Evolutionary conservation across 1,284 basidiomycete genomes (phyloP).

Genomic region (Entoloma clypeatum): DNA sequence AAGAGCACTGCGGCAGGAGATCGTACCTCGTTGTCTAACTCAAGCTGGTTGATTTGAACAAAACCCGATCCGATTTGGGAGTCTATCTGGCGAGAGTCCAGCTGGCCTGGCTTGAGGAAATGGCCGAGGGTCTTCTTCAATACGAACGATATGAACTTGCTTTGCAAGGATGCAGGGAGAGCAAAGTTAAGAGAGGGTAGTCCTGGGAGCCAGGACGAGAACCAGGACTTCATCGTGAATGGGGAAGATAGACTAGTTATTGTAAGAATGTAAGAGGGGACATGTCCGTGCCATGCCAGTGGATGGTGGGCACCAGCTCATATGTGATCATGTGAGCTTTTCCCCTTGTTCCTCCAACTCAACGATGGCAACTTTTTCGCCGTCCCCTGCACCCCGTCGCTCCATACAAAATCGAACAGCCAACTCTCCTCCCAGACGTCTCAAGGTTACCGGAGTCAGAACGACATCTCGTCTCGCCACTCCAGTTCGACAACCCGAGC

Average conservation of each 20-base stretch:
- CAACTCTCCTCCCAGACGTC: slow-evolving; percentile 37
- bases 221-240: slow-evolving; percentile 33
- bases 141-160: slow-evolving; percentile 86
- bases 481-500: slow-evolving; percentile 23
- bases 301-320: no score
- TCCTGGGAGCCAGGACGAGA: slow-evolving; percentile 55
- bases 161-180: slow-evolving; percentile 81
- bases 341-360: no score
- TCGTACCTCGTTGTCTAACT: slow-evolving; percentile 74
- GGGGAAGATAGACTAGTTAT: not conserved
- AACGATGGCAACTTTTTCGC: slow-evolving; percentile 50
- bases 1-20: not conserved
- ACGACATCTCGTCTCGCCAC: slow-evolving; percentile 31
- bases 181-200: slow-evolving; percentile 64
- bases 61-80: slow-evolving; percentile 88
- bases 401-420: slow-evolving; percentile 38
- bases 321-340: no score
- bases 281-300: no score
- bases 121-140: slow-evolving; percentile 83
- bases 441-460: slow-evolving; percentile 25
- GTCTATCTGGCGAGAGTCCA: slow-evolving; percentile 85
- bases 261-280: no score
- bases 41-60: slow-evolving; percentile 81
- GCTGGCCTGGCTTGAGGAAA: slow-evolving; percentile 82
- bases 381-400: slow-evolving; percentile 49